Percentiles rank a stretch among this genome's conserved stretches.
Evolutionary conservation across 768 basidiomycete genomes (phyloP).

Genomic region (Hirschioporus abietinus): DNA sequence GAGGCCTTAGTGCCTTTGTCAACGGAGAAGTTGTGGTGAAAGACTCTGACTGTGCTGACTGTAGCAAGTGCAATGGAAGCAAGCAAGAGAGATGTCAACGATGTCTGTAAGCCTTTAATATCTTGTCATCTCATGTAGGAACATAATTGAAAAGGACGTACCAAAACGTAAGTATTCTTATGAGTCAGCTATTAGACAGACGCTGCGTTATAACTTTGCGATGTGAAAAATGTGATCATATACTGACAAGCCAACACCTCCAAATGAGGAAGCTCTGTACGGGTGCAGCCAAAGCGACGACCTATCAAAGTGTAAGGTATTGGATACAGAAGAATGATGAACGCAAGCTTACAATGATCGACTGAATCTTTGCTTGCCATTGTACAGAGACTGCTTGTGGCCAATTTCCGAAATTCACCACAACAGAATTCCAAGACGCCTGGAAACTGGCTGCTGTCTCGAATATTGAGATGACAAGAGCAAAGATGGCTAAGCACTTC

Average conservation of each 20-base stretch:
- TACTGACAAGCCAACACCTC: conserved; percentile 24
- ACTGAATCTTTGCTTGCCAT: conserved; percentile 17
- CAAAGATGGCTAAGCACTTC: too few relatives aligned
- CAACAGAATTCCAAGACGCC: conserved; percentile 18
- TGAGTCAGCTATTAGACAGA: conserved; percentile 13
- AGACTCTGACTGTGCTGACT: too few relatives aligned
- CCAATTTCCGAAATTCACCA: conserved; percentile 22
- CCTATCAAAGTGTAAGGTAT: conserved; percentile 9
- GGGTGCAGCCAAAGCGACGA: conserved; percentile 19
- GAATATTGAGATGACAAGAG: too few relatives aligned
- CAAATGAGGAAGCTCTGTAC: conserved; percentile 23
- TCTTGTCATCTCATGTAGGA: background rate
- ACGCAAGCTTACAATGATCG: conserved; percentile 10
- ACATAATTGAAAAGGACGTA: conserved; percentile 3
- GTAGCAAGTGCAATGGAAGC: conserved; percentile 1
- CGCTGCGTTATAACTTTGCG: too few relatives aligned
- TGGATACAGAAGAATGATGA: background rate
- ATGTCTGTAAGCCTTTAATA: conserved; percentile 5
- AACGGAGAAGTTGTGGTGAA: too few relatives aligned
- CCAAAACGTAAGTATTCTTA: conserved; percentile 12
- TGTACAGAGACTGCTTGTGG: conserved; percentile 15
- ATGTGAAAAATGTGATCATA: too few relatives aligned
- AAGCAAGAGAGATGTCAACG: conserved; percentile 9
- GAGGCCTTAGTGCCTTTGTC: too few relatives aligned
- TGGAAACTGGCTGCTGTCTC: conserved; percentile 17